phyloP scores from a whole-genome alignment of 2,329 filamentous ascomycete genomes.

The Aspergillus unguis region DNA sequence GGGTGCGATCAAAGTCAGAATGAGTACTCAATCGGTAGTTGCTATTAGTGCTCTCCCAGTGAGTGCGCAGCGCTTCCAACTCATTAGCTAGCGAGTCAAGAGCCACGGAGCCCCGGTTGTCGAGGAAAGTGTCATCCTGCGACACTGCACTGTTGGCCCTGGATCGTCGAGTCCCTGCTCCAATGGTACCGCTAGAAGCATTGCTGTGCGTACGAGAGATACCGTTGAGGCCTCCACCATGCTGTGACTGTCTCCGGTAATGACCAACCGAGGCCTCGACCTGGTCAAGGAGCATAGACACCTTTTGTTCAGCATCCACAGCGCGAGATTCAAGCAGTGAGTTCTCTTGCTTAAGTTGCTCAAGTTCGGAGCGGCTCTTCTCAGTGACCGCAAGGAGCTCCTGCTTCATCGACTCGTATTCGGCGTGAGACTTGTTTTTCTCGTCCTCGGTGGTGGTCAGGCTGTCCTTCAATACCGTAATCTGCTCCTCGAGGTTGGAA shows the following conservation, averaged over 20 bases:
- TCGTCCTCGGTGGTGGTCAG: conserved; percentile 64
- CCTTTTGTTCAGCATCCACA: conserved; percentile 85
- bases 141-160: conserved; percentile 42
- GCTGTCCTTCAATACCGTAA: conserved; percentile 66
- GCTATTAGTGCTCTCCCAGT: conserved; percentile 96
- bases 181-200: conserved; percentile 49
- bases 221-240: conserved; percentile 37
- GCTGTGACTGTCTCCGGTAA: conserved; percentile 73
- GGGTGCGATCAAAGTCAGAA: conserved; percentile 74
- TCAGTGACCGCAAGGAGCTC: conserved; percentile 57
- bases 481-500: conserved; percentile 65
- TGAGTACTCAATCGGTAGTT: conserved; percentile 87
- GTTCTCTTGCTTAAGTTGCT: conserved; percentile 81
- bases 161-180: conserved; percentile 32
- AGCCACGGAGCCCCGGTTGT: conserved; percentile 64
- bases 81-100: conserved; percentile 90
- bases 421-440: conserved; percentile 62
- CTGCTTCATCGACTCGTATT: conserved; percentile 52
- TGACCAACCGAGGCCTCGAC: conserved; percentile 92
- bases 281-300: conserved; percentile 87
- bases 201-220: conserved; percentile 53
- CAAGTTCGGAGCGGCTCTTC: conserved; percentile 65
- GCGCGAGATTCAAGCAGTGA: conserved; percentile 75
- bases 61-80: conserved; percentile 80
- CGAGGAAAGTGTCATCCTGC: conserved; percentile 43